Conservation (phyloP, 495 filamentous ascomycete genomes). For the Tuber melanosporum region DNA sequence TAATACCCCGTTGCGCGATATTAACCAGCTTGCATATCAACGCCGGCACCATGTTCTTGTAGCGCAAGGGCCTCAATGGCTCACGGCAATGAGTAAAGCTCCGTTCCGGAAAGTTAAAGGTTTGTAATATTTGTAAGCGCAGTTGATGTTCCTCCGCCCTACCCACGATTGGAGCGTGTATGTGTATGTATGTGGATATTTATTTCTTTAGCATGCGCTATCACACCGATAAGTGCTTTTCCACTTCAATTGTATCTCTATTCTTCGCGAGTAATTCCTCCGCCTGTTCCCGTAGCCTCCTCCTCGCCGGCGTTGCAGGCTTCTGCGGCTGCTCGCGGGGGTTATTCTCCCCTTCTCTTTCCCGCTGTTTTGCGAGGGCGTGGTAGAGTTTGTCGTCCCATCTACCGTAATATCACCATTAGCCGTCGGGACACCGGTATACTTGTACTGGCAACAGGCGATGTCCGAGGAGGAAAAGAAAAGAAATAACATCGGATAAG, state of each 20-base stretch:
- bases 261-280: slow-evolving; percentile 49
- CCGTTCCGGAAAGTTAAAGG: background rate
- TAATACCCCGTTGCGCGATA: background rate
- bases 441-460: slow-evolving; percentile 18
- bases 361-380: slow-evolving; percentile 43
- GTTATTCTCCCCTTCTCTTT: slow-evolving; percentile 33
- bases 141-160: background rate
- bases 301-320: slow-evolving; percentile 39
- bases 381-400: slow-evolving; percentile 51
- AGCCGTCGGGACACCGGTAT: slow-evolving; percentile 13
- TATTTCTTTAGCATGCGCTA: background rate
- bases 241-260: slow-evolving; percentile 43
- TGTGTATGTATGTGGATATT: background rate
- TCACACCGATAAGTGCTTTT: slow-evolving; percentile 33
- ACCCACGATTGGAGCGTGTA: background rate
- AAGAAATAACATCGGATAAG: slow-evolving; percentile 7
- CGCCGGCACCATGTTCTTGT: background rate
- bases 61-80: background rate
- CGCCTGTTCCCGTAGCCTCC: slow-evolving; percentile 51
- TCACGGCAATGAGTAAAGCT: background rate
- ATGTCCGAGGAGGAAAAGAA: slow-evolving; percentile 24
- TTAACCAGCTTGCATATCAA: background rate
- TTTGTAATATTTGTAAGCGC: slow-evolving; percentile 2
- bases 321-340: slow-evolving; percentile 40
- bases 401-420: slow-evolving; percentile 40